A percentile compares a stretch with the other conserved stretches of the same genome.
phyloP scores from a whole-genome alignment of 192 early-diverging fungal genomes.

The Coemansia sp. region DNA sequence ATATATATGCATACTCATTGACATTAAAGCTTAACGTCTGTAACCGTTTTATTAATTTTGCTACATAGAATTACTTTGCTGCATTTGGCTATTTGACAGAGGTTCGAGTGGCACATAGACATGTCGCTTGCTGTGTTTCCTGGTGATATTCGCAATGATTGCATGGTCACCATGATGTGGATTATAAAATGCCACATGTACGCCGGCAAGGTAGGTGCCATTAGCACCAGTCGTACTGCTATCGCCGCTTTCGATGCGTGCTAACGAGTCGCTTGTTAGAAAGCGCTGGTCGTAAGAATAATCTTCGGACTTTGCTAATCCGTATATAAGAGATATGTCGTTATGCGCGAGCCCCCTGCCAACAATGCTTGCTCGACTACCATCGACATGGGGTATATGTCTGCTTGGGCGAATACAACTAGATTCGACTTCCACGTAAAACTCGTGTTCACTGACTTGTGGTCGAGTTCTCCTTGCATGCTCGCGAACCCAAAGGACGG shows the following conservation, averaged over 20 bases:
- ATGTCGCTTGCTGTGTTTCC: conserved; percentile 31
- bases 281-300: not conserved
- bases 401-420: not conserved
- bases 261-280: not conserved
- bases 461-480: conserved; percentile 37
- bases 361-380: not conserved
- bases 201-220: not conserved
- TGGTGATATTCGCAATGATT: not conserved
- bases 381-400: not conserved
- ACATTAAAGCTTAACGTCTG: no score
- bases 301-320: not conserved
- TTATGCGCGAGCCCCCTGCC: not conserved
- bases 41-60: not conserved
- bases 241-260: not conserved
- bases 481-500: conserved; percentile 34
- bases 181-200: not conserved
- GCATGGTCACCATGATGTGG: not conserved
- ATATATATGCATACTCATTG: no score
- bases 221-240: not conserved
- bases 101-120: conserved; percentile 36
- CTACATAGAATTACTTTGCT: not conserved
- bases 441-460: conserved; percentile 29
- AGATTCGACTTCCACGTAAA: conserved; percentile 17
- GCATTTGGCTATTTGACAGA: conserved; percentile 13
- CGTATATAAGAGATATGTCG: not conserved